phyloP scores from a whole-genome alignment of 352 stramenopile species.

The Thraustotheca clavata region DNA sequence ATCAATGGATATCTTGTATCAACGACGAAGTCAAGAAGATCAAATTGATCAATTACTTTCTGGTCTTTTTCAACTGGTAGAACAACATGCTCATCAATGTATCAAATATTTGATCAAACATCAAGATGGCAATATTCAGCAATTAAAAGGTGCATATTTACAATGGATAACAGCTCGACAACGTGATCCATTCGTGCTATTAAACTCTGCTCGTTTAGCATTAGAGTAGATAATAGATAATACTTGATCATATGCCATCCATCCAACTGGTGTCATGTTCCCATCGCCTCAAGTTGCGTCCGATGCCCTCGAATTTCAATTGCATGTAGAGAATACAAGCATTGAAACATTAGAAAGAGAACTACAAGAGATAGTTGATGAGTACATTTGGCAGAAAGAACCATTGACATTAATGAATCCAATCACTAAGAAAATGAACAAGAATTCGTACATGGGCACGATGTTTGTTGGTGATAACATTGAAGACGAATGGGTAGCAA shows the following conservation, averaged over 20 bases:
- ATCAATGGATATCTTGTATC: neutral
- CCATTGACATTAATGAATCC: neutral
- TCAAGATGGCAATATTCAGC: neutral
- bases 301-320: constrained; percentile 16
- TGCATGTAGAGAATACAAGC: constrained; percentile 6
- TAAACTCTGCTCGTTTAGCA: neutral
- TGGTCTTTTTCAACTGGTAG: constrained; percentile 12
- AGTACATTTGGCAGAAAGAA: constrained; percentile 19
- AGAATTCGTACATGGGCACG: constrained; percentile 14
- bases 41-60: neutral
- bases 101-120: constrained; percentile 15
- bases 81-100: constrained; percentile 17
- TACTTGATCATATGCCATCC: neutral
- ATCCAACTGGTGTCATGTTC: constrained; percentile 4
- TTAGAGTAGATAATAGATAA: neutral
- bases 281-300: constrained; percentile 4
- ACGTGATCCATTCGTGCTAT: neutral
- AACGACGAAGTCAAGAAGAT: neutral
- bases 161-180: neutral
- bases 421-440: neutral
- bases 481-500: constrained; percentile 63
- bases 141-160: constrained; percentile 5
- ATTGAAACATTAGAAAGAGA: neutral
- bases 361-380: neutral
- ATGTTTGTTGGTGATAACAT: constrained; percentile 47